Base-by-base conservation (phyloP, 139 green algal species). In the Chlorella sp. region DNA sequence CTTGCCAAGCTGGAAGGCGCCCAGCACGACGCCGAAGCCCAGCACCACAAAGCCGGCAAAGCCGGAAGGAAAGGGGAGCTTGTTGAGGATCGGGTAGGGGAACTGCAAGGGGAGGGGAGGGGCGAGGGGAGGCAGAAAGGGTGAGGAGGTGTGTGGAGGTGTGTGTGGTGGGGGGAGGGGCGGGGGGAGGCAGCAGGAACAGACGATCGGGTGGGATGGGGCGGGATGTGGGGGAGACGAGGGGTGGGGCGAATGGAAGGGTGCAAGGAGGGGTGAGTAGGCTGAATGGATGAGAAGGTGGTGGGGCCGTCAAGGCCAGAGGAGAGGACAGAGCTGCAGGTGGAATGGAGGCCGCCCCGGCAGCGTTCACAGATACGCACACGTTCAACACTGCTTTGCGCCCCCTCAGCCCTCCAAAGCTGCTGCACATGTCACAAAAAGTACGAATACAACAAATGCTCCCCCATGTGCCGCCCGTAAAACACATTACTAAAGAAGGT, bases 71-170 rank as follows among this genome's bases (percentile, higher is more conserved):
- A 91, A 91, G 18, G 93, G 93, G 76, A 97, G 78, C 77, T 92
- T 92, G 88, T 97, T 96, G 32, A 97, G 85, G 85, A 97, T 91
- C 78, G 95, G 95, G 90, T 97, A 97, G 16, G 91, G 94, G 73
- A 94, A 96, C n/a, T 73, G 36, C 57, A 83, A 53, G 36, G 86
- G 86, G 53, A n/a, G 68, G 76, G 37, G 57, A 24, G 18, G 89
- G 39, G 40, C 37, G 40, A 42, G 48, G 77, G 77, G 18, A 18
- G 22, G 36, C 76, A 79, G 48, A 32, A 11, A 39, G 40, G 30
- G 73, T 30, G 15, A 14, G 26, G 66, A n/a, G 66, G 24, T 28
- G 66, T 73, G 66, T 3, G 66, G 24, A 15, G 11, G 26, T n/a
- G n/a, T n/a, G n/a, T n/a, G n/a, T n/a, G n/a, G n/a, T n/a, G n/a